Evolutionary conservation across 352 stramenopile genomes (phyloP), one percentile per base, ranked within the genome.

Genomic region (Phytophthora palmivora): DNA sequence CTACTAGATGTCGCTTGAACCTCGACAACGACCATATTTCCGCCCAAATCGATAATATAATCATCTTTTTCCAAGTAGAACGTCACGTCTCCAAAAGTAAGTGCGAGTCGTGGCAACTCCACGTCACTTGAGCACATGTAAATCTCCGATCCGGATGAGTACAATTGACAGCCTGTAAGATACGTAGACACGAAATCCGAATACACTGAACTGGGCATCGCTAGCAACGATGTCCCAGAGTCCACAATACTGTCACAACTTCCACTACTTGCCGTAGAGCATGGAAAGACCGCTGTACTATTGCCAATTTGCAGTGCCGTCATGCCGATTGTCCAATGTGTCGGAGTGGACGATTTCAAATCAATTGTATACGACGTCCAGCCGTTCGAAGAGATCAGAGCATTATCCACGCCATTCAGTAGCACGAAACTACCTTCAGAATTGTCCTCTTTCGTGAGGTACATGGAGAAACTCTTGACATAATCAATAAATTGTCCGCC

Each of bases 261-360:
- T 15, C 57, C 54, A 14, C 28, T 51, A 37, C 56, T 63, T 0
- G 67, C 58, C 18, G 51, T 75, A 0, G 62, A 71, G 48, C 82
- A 93, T 4, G 84, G 79, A 44, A 74, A 78, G 37, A 70, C 51
- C 7, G 53, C 56, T 11, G 50, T 63, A 24, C 55, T 63, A 52
- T 85, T 76, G 30, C 72, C 77, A 24, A 88, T 64, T 41, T 79
- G 68, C 46, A 93, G 74, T 21, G 66, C 66, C 30, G 80, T 87
- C 63, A 94, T 77, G 36, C 77, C 77, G 24, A 94, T 70, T n/a
- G 78, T 91, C 84, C 84, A 93, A 67, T 93, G 76, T 8, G 58
- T 71, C 9, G 53, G 44, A 6, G 70, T 76, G 14, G 66, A 57
- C 43, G 66, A 70, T 55, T 85, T 87, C 24, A 94, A 61, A 9